These are phyloP conservation scores for Pestalotiopsis sp. DNA, from an alignment of 2,329 filamentous ascomycete genomes.

Conservation along the genomic window DNA sequence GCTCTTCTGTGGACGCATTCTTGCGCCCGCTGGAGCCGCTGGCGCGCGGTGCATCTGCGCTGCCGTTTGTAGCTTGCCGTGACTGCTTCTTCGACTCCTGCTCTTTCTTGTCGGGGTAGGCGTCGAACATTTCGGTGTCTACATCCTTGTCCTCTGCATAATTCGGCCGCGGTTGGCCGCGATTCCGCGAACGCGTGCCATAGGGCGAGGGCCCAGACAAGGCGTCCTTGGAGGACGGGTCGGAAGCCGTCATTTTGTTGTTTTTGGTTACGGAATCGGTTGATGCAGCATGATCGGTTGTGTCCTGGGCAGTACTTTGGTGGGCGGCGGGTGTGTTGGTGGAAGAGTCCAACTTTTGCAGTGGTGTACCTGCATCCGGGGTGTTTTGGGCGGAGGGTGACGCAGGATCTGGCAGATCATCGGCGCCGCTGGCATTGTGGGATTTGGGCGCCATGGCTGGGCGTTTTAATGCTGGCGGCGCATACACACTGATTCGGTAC, in stretches of 20 bases:
- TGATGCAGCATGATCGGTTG: slow-evolving; percentile 35
- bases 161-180: slow-evolving; percentile 81
- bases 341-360: slow-evolving; percentile 32
- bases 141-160: slow-evolving; percentile 94
- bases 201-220: slow-evolving; percentile 69
- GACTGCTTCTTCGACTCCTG: slow-evolving; percentile 61
- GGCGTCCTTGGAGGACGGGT: slow-evolving; percentile 51
- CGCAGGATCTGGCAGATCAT: slow-evolving; percentile 37
- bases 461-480: slow-evolving; percentile 35
- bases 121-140: slow-evolving; percentile 84
- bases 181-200: slow-evolving; percentile 91
- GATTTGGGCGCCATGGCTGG: slow-evolving; percentile 38
- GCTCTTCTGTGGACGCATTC: slow-evolving; percentile 32
- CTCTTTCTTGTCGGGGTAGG: slow-evolving; percentile 57
- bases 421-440: slow-evolving; percentile 29
- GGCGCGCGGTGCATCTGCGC: slow-evolving; percentile 31
- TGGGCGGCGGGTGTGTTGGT: slow-evolving; percentile 28
- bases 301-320: slow-evolving; percentile 24
- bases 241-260: slow-evolving; percentile 47
- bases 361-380: slow-evolving; percentile 29
- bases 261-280: slow-evolving; percentile 53
- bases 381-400: slow-evolving; percentile 34
- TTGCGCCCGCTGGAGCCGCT: slow-evolving; percentile 42
- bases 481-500: slow-evolving; percentile 33
- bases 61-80: slow-evolving; percentile 42